Evolutionary conservation across 768 basidiomycete genomes (phyloP).

Genomic region (Tephrocybe rancida): DNA sequence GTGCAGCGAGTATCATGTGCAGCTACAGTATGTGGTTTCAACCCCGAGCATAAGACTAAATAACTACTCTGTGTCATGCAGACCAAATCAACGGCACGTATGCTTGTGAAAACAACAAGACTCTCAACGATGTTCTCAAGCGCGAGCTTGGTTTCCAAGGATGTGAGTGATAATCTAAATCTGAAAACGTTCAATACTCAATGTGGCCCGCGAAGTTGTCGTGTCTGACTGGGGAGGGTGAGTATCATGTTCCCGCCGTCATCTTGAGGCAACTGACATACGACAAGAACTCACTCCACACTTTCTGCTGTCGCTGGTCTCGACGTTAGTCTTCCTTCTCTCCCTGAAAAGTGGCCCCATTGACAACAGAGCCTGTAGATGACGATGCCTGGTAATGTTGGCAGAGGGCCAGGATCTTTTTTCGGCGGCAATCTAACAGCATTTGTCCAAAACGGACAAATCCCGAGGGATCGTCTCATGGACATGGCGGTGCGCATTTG

Average conservation of each 20-base stretch:
- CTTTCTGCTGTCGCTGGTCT: slow-evolving; percentile 63
- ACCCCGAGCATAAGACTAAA: not conserved
- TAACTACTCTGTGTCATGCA: slow-evolving; percentile 23
- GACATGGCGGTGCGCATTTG: slow-evolving; percentile 64
- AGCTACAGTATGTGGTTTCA: slow-evolving; percentile 58
- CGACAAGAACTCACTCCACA: slow-evolving; percentile 52
- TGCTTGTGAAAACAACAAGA: slow-evolving; percentile 74
- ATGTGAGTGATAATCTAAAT: slow-evolving; percentile 37
- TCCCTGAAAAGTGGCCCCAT: not conserved
- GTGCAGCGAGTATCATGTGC: slow-evolving; percentile 75
- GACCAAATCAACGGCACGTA: slow-evolving; percentile 71
- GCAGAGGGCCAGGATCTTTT: slow-evolving; percentile 42
- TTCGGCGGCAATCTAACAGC: slow-evolving; percentile 69
- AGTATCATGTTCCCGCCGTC: slow-evolving; percentile 10
- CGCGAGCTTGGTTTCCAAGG: slow-evolving; percentile 78
- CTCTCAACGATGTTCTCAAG: slow-evolving; percentile 73
- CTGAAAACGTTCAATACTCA: not conserved
- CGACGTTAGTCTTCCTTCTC: slow-evolving; percentile 49
- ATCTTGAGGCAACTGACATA: not conserved
- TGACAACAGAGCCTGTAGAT: slow-evolving; percentile 40
- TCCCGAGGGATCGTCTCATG: slow-evolving; percentile 63
- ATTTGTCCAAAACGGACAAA: slow-evolving; percentile 71
- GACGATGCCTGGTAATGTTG: slow-evolving; percentile 67
- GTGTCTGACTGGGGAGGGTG: slow-evolving; percentile 77
- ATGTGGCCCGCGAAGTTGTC: slow-evolving; percentile 40